phyloP scores from a whole-genome alignment of 179 eudicot species.

The Camellia oleifera region DNA sequence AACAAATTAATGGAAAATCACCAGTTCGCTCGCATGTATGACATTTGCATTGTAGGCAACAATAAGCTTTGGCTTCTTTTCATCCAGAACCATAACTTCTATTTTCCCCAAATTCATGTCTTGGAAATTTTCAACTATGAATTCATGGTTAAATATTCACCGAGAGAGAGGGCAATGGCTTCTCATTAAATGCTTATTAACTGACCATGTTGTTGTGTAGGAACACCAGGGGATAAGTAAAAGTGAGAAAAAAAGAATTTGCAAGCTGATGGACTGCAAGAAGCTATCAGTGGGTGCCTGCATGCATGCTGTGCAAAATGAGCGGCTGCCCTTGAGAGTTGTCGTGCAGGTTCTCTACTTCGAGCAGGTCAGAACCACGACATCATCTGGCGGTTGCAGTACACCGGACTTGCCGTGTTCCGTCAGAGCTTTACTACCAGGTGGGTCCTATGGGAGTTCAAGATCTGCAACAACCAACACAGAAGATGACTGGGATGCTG shows the following conservation, averaged over 20 bases:
- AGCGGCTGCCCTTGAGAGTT: slow-evolving; percentile 78
- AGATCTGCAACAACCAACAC: slow-evolving; percentile 81
- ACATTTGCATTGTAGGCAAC: neutral
- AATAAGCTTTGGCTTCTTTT: neutral
- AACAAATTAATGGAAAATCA: neutral
- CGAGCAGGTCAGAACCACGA: slow-evolving; percentile 59
- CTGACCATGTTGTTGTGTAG: slow-evolving; percentile 23
- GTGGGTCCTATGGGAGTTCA: slow-evolving; percentile 81
- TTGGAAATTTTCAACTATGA: neutral
- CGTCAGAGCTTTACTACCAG: slow-evolving; percentile 37
- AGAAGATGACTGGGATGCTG: slow-evolving; percentile 84
- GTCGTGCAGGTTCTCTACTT: slow-evolving; percentile 89
- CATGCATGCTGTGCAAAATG: slow-evolving; percentile 78
- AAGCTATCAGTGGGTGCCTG: slow-evolving; percentile 82
- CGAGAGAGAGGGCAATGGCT: too few relatives aligned
- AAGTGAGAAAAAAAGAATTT: slow-evolving; percentile 72
- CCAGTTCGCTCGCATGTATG: neutral
- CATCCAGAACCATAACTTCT: neutral
- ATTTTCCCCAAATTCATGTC: neutral
- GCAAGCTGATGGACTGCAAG: slow-evolving; percentile 83
- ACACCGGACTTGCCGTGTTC: slow-evolving; percentile 49
- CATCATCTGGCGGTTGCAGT: slow-evolving; percentile 37
- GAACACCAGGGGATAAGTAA: slow-evolving; percentile 74
- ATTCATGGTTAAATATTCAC: neutral
- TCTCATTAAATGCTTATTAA: too few relatives aligned